Percentiles rank a stretch among this genome's conserved stretches.
These are phyloP conservation scores for Emergomyces orientalis DNA, from an alignment of 2,329 filamentous ascomycete species.

Conservation along the genomic window DNA sequence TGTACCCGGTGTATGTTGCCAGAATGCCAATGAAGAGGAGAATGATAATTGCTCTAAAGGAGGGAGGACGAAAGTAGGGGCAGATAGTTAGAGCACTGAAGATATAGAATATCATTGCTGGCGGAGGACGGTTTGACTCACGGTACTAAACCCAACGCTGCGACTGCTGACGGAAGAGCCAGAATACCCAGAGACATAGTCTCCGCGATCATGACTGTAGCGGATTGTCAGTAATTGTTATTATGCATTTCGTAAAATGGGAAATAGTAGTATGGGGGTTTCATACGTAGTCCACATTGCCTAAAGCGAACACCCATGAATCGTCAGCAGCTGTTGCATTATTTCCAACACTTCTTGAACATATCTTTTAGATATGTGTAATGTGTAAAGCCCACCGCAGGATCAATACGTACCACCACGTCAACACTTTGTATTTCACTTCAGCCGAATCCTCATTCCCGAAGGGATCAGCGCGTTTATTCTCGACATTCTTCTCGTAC, in stretches of 20 bases:
- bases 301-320: conserved; percentile 16
- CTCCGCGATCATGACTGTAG: conserved; percentile 49
- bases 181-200: conserved; percentile 50
- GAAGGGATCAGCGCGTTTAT: conserved; percentile 28
- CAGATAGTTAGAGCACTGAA: conserved; percentile 3
- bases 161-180: conserved; percentile 45
- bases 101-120: neutral
- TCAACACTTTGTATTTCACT: conserved; percentile 44
- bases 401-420: conserved; percentile 36
- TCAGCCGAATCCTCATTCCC: conserved; percentile 34
- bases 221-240: conserved; percentile 4
- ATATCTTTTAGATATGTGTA: too few relatives aligned
- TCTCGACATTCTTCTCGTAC: neutral
- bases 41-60: conserved; percentile 41
- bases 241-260: conserved; percentile 9
- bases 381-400: too few relatives aligned
- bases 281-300: conserved; percentile 36
- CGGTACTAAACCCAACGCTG: conserved; percentile 45
- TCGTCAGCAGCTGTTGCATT: neutral
- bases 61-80: conserved; percentile 8
- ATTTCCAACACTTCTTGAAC: neutral
- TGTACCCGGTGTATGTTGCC: conserved; percentile 52
- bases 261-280: neutral
- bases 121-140: conserved; percentile 20
- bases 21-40: conserved; percentile 46